Evolutionary conservation across 2,329 filamentous ascomycete genomes (phyloP).

Genomic region (Fusarium sacchari): DNA sequence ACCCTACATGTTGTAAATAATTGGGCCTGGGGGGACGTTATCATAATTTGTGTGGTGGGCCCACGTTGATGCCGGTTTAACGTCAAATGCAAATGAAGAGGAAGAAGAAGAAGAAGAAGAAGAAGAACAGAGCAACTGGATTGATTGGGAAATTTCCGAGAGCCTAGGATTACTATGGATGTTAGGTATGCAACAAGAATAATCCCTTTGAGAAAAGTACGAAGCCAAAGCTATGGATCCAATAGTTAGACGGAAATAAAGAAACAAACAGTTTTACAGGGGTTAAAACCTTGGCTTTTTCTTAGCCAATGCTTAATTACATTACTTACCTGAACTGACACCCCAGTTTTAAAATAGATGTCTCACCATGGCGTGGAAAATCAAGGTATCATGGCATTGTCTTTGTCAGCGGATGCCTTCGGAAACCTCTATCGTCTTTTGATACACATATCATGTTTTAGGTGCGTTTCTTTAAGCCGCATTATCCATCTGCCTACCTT

Average conservation of each 20-base stretch:
- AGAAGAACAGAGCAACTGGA: neutral
- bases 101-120: neutral
- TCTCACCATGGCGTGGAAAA: neutral
- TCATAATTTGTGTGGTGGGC: constrained; percentile 13
- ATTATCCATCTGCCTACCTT: neutral
- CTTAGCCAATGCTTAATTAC: constrained; percentile 28
- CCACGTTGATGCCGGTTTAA: neutral
- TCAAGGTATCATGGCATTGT: neutral
- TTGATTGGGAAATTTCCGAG: too few species aligned
- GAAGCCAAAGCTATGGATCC: neutral
- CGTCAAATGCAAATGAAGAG: neutral
- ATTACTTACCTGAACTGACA: constrained; percentile 1
- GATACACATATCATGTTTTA: neutral
- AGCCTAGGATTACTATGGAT: neutral
- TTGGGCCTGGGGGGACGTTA: constrained; percentile 17
- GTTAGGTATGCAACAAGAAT: too few species aligned
- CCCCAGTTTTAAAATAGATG: constrained; percentile 16
- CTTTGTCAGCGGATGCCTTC: neutral
- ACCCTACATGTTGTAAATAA: constrained; percentile 28
- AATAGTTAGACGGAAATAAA: neutral
- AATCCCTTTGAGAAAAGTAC: neutral
- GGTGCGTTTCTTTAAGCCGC: neutral
- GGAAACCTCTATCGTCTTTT: neutral
- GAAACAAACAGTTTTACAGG: neutral
- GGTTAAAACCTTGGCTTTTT: constrained; percentile 12